Conservation (phyloP, 805 yeast species). For the Teunomyces lycoperdinae region DNA sequence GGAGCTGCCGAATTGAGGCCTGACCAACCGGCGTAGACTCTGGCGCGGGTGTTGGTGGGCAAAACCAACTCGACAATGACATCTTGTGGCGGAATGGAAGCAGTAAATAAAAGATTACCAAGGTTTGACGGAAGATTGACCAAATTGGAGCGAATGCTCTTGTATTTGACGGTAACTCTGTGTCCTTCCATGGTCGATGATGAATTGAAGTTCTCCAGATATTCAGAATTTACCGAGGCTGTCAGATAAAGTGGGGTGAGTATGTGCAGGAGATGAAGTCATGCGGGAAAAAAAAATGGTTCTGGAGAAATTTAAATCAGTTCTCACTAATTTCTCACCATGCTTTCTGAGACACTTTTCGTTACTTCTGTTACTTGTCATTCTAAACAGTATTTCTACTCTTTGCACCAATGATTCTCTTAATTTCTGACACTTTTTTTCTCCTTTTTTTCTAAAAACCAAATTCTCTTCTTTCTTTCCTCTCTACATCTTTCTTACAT, state of each 20-base stretch:
- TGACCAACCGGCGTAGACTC: conserved; percentile 60
- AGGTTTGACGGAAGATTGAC: conserved; percentile 53
- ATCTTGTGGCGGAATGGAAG: conserved; percentile 56
- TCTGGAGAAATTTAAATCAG: too few relatives aligned
- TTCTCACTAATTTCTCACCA: too few relatives aligned
- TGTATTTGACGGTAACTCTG: conserved; percentile 24
- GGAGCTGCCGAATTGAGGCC: conserved; percentile 45
- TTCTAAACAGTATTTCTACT: too few relatives aligned
- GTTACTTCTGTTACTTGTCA: too few relatives aligned
- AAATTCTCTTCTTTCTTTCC: too few relatives aligned
- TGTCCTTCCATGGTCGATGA: conserved; percentile 33
- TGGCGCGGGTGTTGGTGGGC: conserved; percentile 10
- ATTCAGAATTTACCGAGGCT: not conserved
- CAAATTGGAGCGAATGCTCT: conserved; percentile 45
- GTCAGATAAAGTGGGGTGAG: not conserved
- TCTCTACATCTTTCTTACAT: not conserved
- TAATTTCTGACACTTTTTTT: too few relatives aligned
- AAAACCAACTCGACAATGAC: conserved; percentile 50
- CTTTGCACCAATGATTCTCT: too few relatives aligned
- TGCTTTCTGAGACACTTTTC: too few relatives aligned
- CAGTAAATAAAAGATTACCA: conserved; percentile 44
- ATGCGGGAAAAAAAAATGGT: not conserved
- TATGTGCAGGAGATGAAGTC: not conserved
- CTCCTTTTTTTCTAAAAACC: too few relatives aligned
- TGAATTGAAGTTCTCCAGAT: conserved; percentile 4